Base-by-base conservation (phyloP, 2,329 filamentous ascomycete genomes). In the Phyllosticta ampelicida region DNA sequence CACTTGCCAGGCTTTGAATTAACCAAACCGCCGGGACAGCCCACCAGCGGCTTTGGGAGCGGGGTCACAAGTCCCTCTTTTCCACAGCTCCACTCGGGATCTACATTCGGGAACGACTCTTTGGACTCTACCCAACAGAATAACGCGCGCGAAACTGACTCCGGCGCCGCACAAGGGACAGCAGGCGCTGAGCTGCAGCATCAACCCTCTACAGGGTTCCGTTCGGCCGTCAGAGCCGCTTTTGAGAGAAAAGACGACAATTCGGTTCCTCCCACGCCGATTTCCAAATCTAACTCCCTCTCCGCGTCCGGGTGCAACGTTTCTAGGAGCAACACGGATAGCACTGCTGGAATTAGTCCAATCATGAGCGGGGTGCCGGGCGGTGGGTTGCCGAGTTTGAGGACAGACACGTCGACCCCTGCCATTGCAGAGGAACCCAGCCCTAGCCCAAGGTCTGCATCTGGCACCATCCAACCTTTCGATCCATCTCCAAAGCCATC, bases 281-380 rank as follows among this genome's bases (percentile, higher is more conserved):
- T 77, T 49, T 79, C 79, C 19, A 73, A 71, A 57, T 71, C 69
- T n/a, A 75, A 74, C 56, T 67, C 67, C 10, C 63, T 66, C 36
- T 67, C 65, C 20, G 59, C 58, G 1, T 66, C 66, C 5, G 68
- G 67, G 10, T 71, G 69, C 2, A 78, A 73, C 48, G 71, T 83
- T n/a, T 75, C 71, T 36, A 74, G 84, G 61, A 84, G 80, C 56
- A 80, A 85, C 63, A 86, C 83, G 59, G 79, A 79, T 60, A 84
- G 82, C 61, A 86, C 84, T 9, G 77, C 79, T 53, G 76, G 76
- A 26, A 83, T 87, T 61, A 86, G 83, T 65, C 85, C 85, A 1
- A 86, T 87, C 56, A 85, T 86, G 68, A 80, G 76, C 62, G 73
- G 75, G 55, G 78, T 77, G n/a, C 76, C 79, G 5, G 78, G 78